Evolutionary conservation across 345 rosid species (phyloP).

Genomic region (Gossypium rotundifolium): DNA sequence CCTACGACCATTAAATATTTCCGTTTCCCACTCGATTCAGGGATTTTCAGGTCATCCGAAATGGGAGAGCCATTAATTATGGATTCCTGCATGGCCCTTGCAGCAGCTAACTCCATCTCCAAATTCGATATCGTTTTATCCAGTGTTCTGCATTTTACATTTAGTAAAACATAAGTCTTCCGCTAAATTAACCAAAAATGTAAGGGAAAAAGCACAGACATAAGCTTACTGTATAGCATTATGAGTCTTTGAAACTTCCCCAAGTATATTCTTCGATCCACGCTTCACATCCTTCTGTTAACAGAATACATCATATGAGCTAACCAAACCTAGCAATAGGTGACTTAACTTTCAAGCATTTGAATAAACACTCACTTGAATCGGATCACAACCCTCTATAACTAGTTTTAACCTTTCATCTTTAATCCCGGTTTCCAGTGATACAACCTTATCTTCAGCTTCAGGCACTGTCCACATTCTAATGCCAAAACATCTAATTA

Average conservation of each 20-base stretch:
- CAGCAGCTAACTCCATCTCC: constrained; percentile 79
- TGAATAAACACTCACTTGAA: constrained; percentile 39
- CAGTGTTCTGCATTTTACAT: constrained; percentile 37
- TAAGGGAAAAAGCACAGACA: background rate
- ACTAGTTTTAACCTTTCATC: constrained; percentile 51
- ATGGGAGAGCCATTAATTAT: constrained; percentile 54
- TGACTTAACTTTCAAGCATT: background rate
- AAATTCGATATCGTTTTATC: constrained; percentile 69
- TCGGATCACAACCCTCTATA: constrained; percentile 65
- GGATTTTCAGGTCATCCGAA: constrained; percentile 35
- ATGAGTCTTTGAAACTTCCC: constrained; percentile 61
- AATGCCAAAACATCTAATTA: constrained; percentile 13
- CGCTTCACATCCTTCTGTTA: constrained; percentile 43
- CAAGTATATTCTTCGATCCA: constrained; percentile 41
- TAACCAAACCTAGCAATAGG: background rate
- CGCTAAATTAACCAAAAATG: background rate
- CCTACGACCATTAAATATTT: constrained; percentile 86
- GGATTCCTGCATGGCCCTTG: constrained; percentile 62
- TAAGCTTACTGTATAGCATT: constrained; percentile 54
- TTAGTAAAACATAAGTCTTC: constrained; percentile 14
- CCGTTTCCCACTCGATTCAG: constrained; percentile 35
- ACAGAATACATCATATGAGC: constrained; percentile 6
- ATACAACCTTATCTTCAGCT: constrained; percentile 53
- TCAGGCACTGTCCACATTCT: constrained; percentile 93
- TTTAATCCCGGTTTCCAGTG: constrained; percentile 29